Conservation (phyloP, 1,284 basidiomycete genomes). For the Naganishia sp. region DNA sequence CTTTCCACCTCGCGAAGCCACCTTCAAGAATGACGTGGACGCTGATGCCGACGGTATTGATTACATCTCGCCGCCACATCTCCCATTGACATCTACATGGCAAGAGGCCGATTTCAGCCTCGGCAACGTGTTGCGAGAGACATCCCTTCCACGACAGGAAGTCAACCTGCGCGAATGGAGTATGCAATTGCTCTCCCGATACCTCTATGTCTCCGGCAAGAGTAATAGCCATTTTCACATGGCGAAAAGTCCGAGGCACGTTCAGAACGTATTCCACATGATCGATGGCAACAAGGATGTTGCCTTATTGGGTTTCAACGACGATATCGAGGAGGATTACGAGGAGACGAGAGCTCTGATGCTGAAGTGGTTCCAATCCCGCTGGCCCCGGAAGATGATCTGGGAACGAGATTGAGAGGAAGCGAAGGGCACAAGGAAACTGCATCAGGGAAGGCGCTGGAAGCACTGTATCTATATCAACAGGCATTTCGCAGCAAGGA, state of each 20-base stretch:
- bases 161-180: conserved; percentile 54
- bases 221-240: conserved; percentile 47
- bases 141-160: conserved; percentile 40
- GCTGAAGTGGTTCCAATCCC: conserved; percentile 45
- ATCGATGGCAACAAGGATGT: conserved; percentile 39
- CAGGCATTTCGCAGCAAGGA: not conserved
- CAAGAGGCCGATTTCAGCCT: conserved; percentile 56
- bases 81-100: conserved; percentile 56
- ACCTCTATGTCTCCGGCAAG: conserved; percentile 53
- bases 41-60: not conserved
- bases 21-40: conserved; percentile 32
- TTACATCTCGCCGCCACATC: conserved; percentile 48
- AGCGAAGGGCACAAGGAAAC: not conserved
- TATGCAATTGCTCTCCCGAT: conserved; percentile 56
- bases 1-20: conserved; percentile 51
- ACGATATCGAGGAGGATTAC: conserved; percentile 47
- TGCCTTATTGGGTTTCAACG: conserved; percentile 47
- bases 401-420: conserved; percentile 43
- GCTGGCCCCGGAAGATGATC: conserved; percentile 45
- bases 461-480: conserved; percentile 23
- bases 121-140: conserved; percentile 47
- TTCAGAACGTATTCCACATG: conserved; percentile 38
- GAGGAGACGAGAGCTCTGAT: conserved; percentile 40
- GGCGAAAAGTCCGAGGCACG: conserved; percentile 42
- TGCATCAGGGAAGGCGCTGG: not conserved